Percentiles rank a stretch among this genome's conserved stretches.
Evolutionary conservation across 2,329 filamentous ascomycete species (phyloP).

Genomic region (Lachnellula hyalina): DNA sequence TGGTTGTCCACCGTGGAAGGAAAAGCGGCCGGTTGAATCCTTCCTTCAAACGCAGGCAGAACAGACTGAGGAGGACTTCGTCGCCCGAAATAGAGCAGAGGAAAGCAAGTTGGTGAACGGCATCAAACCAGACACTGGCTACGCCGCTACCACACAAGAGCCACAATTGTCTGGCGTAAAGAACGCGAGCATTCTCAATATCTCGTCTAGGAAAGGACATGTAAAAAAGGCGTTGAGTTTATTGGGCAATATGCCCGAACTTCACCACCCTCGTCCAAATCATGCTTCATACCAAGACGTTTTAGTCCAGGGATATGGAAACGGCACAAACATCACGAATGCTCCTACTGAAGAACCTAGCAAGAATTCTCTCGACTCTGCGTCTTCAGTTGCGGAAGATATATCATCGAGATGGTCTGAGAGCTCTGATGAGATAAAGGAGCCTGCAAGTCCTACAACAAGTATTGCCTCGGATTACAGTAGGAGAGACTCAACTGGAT

Average conservation of each 20-base stretch:
- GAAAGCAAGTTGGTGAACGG: background rate
- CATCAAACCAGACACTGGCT: constrained; percentile 53
- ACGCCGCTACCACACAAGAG: constrained; percentile 37
- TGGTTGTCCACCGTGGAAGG: constrained; percentile 26
- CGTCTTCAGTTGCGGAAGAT: constrained; percentile 11
- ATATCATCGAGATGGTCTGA: constrained; percentile 21
- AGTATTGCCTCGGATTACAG: constrained; percentile 8
- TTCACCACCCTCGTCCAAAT: constrained; percentile 22
- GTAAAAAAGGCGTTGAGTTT: constrained; percentile 30
- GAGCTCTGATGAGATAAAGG: constrained; percentile 11
- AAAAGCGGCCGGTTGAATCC: constrained; percentile 14
- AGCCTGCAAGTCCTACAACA: constrained; percentile 11
- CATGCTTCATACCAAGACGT: constrained; percentile 44
- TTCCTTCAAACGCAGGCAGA: constrained; percentile 17
- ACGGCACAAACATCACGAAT: constrained; percentile 36
- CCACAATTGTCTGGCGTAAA: constrained; percentile 4
- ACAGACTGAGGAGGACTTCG: constrained; percentile 15
- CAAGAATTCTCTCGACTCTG: constrained; percentile 13
- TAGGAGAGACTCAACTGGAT: constrained; percentile 10
- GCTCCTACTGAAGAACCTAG: constrained; percentile 1
- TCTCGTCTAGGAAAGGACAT: constrained; percentile 19
- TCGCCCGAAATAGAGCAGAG: background rate
- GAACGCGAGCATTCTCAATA: constrained; percentile 17
- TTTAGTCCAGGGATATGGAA: constrained; percentile 48
- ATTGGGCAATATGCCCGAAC: constrained; percentile 22